phyloP scores from a whole-genome alignment of 345 rosid genomes.

The Dipteronia dyeriana region DNA sequence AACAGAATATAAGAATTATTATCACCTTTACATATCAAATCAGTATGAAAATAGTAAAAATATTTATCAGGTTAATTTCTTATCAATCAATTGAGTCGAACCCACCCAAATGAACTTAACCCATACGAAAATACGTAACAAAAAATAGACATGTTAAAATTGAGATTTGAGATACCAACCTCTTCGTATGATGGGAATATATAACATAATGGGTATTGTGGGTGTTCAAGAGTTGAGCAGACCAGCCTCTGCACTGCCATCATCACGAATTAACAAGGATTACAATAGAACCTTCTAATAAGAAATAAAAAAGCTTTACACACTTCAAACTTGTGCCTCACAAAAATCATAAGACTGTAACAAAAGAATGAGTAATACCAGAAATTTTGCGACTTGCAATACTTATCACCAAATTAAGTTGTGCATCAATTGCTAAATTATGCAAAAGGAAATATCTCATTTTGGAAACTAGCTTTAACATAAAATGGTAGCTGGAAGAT shows the following conservation, averaged over 20 bases:
- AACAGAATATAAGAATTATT: neutral
- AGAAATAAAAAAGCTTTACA: neutral
- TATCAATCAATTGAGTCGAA: neutral
- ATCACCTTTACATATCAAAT: neutral
- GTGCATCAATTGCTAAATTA: neutral
- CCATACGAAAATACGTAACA: neutral
- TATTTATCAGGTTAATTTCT: neutral
- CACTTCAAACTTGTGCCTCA: neutral
- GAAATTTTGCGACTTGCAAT: neutral
- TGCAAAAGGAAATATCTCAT: neutral
- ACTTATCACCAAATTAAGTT: neutral
- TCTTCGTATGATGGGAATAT: slow-evolving; percentile 59
- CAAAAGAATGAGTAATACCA: neutral
- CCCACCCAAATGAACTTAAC: neutral
- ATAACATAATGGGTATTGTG: slow-evolving; percentile 43
- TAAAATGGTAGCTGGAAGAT: neutral
- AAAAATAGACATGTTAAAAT: neutral
- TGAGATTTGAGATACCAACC: slow-evolving; percentile 42
- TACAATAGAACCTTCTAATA: slow-evolving; percentile 1
- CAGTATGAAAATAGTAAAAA: neutral
- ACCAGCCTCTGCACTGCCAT: slow-evolving; percentile 81
- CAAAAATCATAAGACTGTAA: neutral
- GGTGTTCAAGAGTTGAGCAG: slow-evolving; percentile 65
- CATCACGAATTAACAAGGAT: slow-evolving; percentile 31
- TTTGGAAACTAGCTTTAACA: neutral